phyloP scores from a whole-genome alignment of 805 yeast species.

The Wickerhamiella siamensis region DNA sequence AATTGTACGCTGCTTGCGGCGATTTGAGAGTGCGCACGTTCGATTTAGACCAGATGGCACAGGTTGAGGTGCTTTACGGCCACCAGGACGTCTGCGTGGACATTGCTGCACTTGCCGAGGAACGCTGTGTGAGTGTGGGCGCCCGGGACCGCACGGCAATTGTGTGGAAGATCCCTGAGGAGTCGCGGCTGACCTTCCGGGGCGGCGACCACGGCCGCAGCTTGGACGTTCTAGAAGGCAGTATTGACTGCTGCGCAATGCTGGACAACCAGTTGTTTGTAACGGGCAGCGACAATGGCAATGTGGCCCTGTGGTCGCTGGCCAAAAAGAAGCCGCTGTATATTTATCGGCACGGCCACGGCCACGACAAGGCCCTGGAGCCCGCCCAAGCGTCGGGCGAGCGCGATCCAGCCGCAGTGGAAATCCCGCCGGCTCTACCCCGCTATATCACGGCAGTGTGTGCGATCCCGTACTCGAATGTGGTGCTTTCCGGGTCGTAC shows the following conservation, averaged over 20 bases:
- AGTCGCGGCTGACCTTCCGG: constrained; percentile 80
- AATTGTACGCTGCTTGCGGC: constrained; percentile 82
- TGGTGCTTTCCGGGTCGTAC: constrained; percentile 82
- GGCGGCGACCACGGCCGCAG: constrained; percentile 53
- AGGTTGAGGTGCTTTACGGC: constrained; percentile 82
- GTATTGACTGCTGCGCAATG: constrained; percentile 82
- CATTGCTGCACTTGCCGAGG: constrained; percentile 66
- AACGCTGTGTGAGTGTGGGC: constrained; percentile 92
- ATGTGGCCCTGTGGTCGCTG: constrained; percentile 75
- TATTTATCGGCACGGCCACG: constrained; percentile 63
- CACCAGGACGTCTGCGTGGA: constrained; percentile 85
- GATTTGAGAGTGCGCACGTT: constrained; percentile 83
- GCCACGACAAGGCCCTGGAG: constrained; percentile 37
- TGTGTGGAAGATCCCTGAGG: constrained; percentile 95
- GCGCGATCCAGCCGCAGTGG: constrained; percentile 15
- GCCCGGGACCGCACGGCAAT: constrained; percentile 88
- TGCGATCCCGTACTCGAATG: constrained; percentile 72
- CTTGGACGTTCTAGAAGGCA: constrained; percentile 43
- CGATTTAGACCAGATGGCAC: constrained; percentile 72
- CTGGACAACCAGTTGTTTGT: constrained; percentile 83
- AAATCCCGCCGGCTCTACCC: constrained; percentile 59
- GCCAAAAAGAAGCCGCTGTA: constrained; percentile 78
- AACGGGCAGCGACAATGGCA: constrained; percentile 93
- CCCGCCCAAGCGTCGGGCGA: constrained; percentile 43
- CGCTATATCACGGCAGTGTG: constrained; percentile 72